phyloP scores from a whole-genome alignment of 768 basidiomycete species.

The Boletus tomentosulus region DNA sequence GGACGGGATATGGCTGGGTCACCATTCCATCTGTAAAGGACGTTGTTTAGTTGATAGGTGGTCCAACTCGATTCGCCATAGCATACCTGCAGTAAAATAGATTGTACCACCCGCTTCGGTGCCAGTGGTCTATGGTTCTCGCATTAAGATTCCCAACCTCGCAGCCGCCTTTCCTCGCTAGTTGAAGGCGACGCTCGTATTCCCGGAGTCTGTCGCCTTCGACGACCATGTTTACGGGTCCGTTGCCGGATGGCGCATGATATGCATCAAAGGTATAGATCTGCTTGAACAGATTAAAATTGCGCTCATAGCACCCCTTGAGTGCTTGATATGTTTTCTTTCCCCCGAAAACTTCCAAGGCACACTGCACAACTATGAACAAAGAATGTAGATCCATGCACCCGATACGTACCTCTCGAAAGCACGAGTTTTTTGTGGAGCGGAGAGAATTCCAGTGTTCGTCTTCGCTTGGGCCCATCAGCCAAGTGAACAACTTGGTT shows the following conservation, averaged over 20 bases:
- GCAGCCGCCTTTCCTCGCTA: constrained; percentile 59
- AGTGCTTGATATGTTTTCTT: constrained; percentile 82
- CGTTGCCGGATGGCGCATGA: constrained; percentile 29
- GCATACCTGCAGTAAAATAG: constrained; percentile 64
- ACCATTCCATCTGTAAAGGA: constrained; percentile 53
- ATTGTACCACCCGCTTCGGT: constrained; percentile 70
- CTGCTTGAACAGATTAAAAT: constrained; percentile 81
- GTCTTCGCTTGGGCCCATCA: constrained; percentile 67
- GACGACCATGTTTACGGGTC: constrained; percentile 39
- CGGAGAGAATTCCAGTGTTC: constrained; percentile 77
- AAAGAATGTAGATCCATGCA: not conserved
- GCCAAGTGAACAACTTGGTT: constrained; percentile 71
- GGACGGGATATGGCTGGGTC: constrained; percentile 59
- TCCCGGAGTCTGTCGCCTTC: constrained; percentile 67
- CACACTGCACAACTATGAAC: constrained; percentile 46
- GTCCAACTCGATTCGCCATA: not conserved
- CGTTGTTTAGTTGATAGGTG: not conserved
- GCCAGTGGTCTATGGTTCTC: constrained; percentile 77
- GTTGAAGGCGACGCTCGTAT: constrained; percentile 66
- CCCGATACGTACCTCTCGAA: constrained; percentile 56
- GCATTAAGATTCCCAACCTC: constrained; percentile 73
- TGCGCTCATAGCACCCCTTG: constrained; percentile 83
- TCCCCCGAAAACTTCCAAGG: constrained; percentile 62
- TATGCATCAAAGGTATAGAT: constrained; percentile 69
- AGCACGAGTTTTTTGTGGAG: constrained; percentile 78